Percentiles rank a stretch among this genome's conserved stretches.
phyloP scores from a whole-genome alignment of 352 stramenopile genomes.

The Globisporangium polare region DNA sequence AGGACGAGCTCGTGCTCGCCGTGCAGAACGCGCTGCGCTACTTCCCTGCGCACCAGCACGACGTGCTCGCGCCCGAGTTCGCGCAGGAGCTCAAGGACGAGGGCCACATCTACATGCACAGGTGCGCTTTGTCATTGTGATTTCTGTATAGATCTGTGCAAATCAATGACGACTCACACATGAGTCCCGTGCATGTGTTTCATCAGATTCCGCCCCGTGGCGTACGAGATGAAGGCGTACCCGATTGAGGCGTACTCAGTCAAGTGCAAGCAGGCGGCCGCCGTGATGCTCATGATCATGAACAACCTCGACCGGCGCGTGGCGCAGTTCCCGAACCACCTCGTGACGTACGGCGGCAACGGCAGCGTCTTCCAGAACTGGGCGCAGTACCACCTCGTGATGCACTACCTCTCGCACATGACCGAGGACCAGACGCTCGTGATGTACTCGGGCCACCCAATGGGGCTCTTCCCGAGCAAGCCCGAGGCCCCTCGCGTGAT shows the following conservation, averaged over 20 bases:
- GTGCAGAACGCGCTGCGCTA: constrained; percentile 88
- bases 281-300: constrained; percentile 90
- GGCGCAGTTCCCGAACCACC: constrained; percentile 85
- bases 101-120: too few relatives aligned
- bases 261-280: constrained; percentile 65
- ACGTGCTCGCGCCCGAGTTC: constrained; percentile 73
- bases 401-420: constrained; percentile 87
- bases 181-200: constrained; percentile 18
- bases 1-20: constrained; percentile 65
- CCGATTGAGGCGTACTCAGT: constrained; percentile 73
- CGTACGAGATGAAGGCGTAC: constrained; percentile 90
- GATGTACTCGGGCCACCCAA: constrained; percentile 88
- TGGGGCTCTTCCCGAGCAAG: constrained; percentile 81
- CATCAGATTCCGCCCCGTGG: constrained; percentile 56
- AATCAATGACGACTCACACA: too few relatives aligned
- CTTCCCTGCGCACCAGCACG: constrained; percentile 74
- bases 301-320: constrained; percentile 87
- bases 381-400: constrained; percentile 85
- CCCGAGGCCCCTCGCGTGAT: constrained; percentile 76
- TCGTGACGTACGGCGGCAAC: constrained; percentile 89
- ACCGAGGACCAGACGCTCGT: constrained; percentile 87
- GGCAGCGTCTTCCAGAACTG: constrained; percentile 89
- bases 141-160: too few relatives aligned
- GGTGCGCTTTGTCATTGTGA: too few relatives aligned
- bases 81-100: constrained; percentile 42